phyloP scores from a whole-genome alignment of 345 rosid species.

The Geranium brycei region DNA sequence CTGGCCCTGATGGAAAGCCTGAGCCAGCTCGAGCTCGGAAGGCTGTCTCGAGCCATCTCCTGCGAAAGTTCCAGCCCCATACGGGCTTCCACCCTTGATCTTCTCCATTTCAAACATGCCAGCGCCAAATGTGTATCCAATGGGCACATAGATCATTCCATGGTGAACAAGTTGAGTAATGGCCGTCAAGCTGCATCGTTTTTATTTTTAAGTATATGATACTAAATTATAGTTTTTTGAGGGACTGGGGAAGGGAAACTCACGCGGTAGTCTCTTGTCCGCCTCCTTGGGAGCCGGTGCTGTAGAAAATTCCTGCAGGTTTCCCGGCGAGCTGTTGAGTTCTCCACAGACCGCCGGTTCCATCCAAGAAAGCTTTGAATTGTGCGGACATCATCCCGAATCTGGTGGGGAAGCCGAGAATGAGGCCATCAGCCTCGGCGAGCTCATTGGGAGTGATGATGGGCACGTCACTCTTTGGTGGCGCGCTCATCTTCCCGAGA shows the following conservation, averaged over 20 bases:
- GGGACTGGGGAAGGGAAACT: conserved; percentile 3
- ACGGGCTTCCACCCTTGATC: conserved; percentile 67
- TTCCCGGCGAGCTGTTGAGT: conserved; percentile 55
- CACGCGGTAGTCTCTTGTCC: conserved; percentile 78
- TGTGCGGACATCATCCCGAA: conserved; percentile 74
- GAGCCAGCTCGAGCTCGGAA: conserved; percentile 44
- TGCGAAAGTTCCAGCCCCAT: conserved; percentile 59
- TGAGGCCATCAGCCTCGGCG: conserved; percentile 45
- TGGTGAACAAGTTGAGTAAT: conserved; percentile 66
- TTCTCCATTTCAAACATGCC: conserved; percentile 64
- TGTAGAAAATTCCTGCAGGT: conserved; percentile 64
- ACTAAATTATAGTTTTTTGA: too few species aligned
- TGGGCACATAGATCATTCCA: conserved; percentile 66
- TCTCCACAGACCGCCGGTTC: conserved; percentile 63
- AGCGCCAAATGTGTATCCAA: conserved; percentile 27
- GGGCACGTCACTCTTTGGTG: conserved; percentile 46
- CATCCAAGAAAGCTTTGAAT: conserved; percentile 57
- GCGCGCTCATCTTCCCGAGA: conserved; percentile 55
- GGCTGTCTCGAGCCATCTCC: conserved; percentile 67
- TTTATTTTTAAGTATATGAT: background rate
- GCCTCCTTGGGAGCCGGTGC: conserved; percentile 72
- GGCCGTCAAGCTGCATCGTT: conserved; percentile 43
- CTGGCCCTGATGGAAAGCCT: conserved; percentile 69
- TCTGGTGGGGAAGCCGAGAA: conserved; percentile 65
- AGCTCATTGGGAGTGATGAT: conserved; percentile 44